phyloP scores from a whole-genome alignment of 371 early-diverging fungal species.

The Batkoa obscura region DNA sequence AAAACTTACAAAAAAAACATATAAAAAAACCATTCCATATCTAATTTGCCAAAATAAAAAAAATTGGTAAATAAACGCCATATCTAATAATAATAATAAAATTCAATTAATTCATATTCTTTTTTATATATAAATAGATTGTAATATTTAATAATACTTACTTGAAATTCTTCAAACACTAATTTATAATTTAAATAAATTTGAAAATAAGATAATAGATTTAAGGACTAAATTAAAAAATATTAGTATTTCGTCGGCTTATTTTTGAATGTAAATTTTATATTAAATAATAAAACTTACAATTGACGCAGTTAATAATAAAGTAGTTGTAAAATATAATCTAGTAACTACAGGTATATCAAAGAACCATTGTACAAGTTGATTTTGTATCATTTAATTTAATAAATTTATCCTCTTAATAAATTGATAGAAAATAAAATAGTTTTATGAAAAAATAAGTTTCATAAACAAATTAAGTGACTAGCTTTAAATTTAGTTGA shows the following conservation, averaged over 20 bases:
- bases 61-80: conserved; percentile 84
- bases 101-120: neutral
- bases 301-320: conserved; percentile 57
- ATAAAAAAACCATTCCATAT: conserved; percentile 80
- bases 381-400: too few species aligned
- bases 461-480: too few species aligned
- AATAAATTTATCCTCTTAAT: too few species aligned
- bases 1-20: conserved; percentile 69
- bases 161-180: conserved; percentile 43
- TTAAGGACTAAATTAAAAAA: conserved; percentile 30
- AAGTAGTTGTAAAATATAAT: conserved; percentile 57
- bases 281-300: conserved; percentile 9
- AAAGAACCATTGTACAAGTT: conserved; percentile 79
- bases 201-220: conserved; percentile 45
- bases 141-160: conserved; percentile 14
- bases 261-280: neutral
- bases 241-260: neutral
- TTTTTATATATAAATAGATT: too few species aligned
- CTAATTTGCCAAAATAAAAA: conserved; percentile 74
- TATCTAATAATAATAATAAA: conserved; percentile 30
- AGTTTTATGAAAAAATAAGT: too few species aligned
- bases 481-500: too few species aligned
- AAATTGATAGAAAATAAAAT: too few species aligned
- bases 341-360: conserved; percentile 79
- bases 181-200: conserved; percentile 59